Evolutionary conservation across 371 early-diverging fungal species (phyloP), one percentile per base, ranked within the genome.

Genomic region (Mucor ambiguus): DNA sequence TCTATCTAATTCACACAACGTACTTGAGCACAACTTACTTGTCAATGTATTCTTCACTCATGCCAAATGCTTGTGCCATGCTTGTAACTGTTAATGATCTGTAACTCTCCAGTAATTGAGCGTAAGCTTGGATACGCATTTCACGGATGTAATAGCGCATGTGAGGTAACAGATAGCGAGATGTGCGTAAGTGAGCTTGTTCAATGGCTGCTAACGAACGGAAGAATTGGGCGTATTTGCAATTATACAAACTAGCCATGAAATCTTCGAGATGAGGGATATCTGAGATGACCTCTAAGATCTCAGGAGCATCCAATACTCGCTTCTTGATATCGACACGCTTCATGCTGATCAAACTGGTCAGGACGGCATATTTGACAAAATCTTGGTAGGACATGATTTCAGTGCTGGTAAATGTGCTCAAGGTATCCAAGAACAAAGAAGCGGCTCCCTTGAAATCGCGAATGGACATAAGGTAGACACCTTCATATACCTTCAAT

Each of bases 31-130:
- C 10, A 38, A 65, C 79, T 72, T 86, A 95, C 95, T 79, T 81
- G 82, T 99, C 99, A 69, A 98, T 95, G 66, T 92, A 99, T 46
- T 94, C 96, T 72, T 94, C 92, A 11, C 90, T 88, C 58, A 99
- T 98, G 48, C 98, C 98, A 87, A 99, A 99, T 32, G 95, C 86
- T 55, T 90, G 87, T 29, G 99, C 99, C 97, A 99, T 97, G 61
- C 93, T 94, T 67, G 92, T 91, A 67, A 99, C 87, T 11, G 97
- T 95, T 54, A 99, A 82, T 55, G 93, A 93, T 71, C 96, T 87
- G 78, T 99, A 99, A 35, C 98, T 97, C 70, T 99, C 95, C 38
- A 99, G 85, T 41, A 99, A 82, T 80, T 99, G 99, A 20, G 94
- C 91, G 82, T 99, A 99, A 43, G 92, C 96, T 41, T 92, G 89